phyloP scores from a whole-genome alignment of 2,329 filamentous ascomycete species.

The Tolypocladium ovalisporum region DNA sequence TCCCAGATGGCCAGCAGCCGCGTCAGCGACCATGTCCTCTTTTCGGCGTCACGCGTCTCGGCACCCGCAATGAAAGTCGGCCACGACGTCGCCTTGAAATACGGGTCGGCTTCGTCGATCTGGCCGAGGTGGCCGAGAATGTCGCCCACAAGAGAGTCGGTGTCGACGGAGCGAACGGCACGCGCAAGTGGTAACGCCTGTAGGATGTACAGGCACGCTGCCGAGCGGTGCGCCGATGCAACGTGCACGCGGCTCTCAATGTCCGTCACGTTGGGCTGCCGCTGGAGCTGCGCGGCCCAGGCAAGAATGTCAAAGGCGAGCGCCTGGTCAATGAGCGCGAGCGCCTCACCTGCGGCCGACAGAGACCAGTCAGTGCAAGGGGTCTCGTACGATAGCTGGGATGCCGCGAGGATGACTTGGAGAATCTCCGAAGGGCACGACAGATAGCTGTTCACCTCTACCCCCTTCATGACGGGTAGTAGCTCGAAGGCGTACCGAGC shows the following conservation, averaged over 20 bases:
- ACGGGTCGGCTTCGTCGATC: conserved; percentile 34
- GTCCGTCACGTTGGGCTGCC: conserved; percentile 23
- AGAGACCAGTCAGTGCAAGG: conserved; percentile 19
- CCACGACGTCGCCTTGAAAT: conserved; percentile 52
- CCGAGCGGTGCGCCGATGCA: conserved; percentile 34
- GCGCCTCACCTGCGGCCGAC: conserved; percentile 22
- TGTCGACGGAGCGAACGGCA: conserved; percentile 25
- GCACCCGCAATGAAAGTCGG: conserved; percentile 47
- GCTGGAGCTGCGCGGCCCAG: conserved; percentile 29
- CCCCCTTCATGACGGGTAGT: conserved; percentile 27
- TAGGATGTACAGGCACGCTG: conserved; percentile 35
- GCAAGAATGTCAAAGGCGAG: conserved; percentile 28
- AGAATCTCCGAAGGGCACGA: conserved; percentile 32
- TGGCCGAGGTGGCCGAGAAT: conserved; percentile 39
- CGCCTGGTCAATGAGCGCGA: conserved; percentile 28
- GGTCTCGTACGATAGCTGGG: conserved; percentile 29
- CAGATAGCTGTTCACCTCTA: conserved; percentile 30
- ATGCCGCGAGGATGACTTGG: conserved; percentile 32
- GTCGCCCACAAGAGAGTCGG: conserved; percentile 34
- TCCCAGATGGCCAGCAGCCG: conserved; percentile 33
- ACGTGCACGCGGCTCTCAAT: conserved; percentile 31
- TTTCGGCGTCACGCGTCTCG: conserved; percentile 34
- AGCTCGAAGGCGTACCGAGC: conserved; percentile 27
- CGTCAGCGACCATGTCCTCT: conserved; percentile 39
- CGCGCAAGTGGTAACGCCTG: conserved; percentile 28